Evolutionary conservation across 1,284 basidiomycete species (phyloP), one percentile per base, ranked within the genome.

Genomic region (Trichosporon ovoides): DNA sequence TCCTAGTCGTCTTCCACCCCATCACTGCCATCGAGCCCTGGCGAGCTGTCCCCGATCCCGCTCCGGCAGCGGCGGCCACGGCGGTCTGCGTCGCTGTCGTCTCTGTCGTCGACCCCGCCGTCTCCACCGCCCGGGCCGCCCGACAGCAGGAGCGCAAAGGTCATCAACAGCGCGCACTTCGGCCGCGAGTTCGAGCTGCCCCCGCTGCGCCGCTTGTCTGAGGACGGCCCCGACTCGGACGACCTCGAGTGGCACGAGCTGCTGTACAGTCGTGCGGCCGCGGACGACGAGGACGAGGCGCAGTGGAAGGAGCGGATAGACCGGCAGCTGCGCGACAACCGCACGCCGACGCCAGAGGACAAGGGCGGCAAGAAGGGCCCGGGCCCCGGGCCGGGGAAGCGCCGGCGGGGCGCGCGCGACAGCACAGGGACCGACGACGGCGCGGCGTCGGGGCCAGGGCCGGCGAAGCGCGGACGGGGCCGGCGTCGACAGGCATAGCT

Each of bases 101-200:
- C 57, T 12, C 53, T 61, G 4, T 57, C 55, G 19, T 59, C 63
- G 1, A 51, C 43, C 2, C 56, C 56, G 3, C 59, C 59, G 2
- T 52, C 55, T 1, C 59, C 55, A 2, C 24, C 55, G 5, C 51
- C 40, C 7, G 35, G 20, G 1, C 38, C 59, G n/a, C 18, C 37
- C 31, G 16, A 38, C 10, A 58, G 56, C 49, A 40, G 57, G 18
- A 53, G 55, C 24, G 57, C 59, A 16, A 28, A 18, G 20, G 53
- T 64, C 13, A 64, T 64, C 38, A 56, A 64, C 56, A 53, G 53
- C 7, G 55, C 56, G 3, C 63, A 64, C 53, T 64, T 64, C 34
- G 53, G 38, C 37, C 40, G 53, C 18, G 35, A 14, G 20, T 64
- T 64, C 48, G 56, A 59, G 37, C 57, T 64, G 9, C 63, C 63